phyloP scores from a whole-genome alignment of 2,329 filamentous ascomycete genomes.

The Fonsecaea pugnacius region DNA sequence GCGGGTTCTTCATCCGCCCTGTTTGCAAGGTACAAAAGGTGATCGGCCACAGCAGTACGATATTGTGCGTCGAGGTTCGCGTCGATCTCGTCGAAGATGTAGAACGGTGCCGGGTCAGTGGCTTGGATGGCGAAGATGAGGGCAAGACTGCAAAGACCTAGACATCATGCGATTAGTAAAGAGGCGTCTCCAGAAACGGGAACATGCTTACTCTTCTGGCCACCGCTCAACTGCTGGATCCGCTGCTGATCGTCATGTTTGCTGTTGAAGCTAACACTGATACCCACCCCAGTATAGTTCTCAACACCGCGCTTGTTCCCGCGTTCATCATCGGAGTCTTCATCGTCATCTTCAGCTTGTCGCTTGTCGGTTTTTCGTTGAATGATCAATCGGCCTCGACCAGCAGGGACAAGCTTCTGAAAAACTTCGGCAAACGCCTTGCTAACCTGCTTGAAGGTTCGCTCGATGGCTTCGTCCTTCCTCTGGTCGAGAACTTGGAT shows the following conservation, averaged over 20 bases:
- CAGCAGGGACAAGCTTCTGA: slow-evolving; percentile 90
- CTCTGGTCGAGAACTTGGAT: slow-evolving; percentile 90
- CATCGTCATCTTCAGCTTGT: slow-evolving; percentile 62
- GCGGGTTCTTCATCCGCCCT: slow-evolving; percentile 60
- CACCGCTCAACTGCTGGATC: slow-evolving; percentile 95
- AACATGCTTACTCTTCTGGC: slow-evolving; percentile 83
- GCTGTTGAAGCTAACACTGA: slow-evolving; percentile 97
- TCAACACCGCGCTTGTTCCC: slow-evolving; percentile 70
- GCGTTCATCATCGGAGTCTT: slow-evolving; percentile 66
- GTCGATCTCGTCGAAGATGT: slow-evolving; percentile 98
- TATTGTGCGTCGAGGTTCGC: slow-evolving; percentile 98
- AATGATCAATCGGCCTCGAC: slow-evolving; percentile 87
- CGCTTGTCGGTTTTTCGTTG: slow-evolving; percentile 83
- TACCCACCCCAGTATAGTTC: slow-evolving; percentile 94
- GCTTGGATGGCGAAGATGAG: slow-evolving; percentile 99
- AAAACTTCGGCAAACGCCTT: slow-evolving; percentile 92
- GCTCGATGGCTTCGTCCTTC: slow-evolving; percentile 97
- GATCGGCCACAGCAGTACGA: slow-evolving; percentile 88
- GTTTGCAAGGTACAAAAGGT: slow-evolving; percentile 77
- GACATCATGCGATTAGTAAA: slow-evolving; percentile 30
- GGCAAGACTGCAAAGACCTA: slow-evolving; percentile 91
- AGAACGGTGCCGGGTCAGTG: slow-evolving; percentile 96
- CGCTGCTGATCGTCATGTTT: slow-evolving; percentile 98
- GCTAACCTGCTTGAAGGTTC: slow-evolving; percentile 97
- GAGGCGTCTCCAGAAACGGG: background rate